Evolutionary conservation across 306 rosid genomes (phyloP).

Genomic region (Luffa acutangula): DNA sequence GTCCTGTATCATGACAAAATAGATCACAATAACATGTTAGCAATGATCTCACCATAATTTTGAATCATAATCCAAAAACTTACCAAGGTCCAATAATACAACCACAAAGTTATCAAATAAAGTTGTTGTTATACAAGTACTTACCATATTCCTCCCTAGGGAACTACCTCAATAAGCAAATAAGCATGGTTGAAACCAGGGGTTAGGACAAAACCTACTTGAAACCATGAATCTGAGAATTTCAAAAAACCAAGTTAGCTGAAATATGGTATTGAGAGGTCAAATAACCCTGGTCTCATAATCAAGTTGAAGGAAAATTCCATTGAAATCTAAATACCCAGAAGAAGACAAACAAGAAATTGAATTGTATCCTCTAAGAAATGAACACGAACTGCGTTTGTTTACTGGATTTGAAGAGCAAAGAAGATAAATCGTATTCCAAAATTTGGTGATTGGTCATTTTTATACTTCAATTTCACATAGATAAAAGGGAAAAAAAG

Average conservation of each 20-base stretch:
- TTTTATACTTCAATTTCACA: background rate
- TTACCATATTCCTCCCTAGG: too few relatives aligned
- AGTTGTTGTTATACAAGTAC: too few relatives aligned
- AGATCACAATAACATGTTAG: too few relatives aligned
- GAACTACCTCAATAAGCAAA: conserved; percentile 22
- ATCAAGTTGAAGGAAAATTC: background rate
- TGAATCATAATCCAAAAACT: too few relatives aligned
- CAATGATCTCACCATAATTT: too few relatives aligned
- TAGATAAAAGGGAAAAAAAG: background rate
- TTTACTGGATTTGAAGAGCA: background rate
- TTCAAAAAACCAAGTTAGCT: background rate
- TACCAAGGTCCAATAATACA: too few relatives aligned
- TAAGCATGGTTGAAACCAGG: conserved; percentile 87
- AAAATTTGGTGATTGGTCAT: background rate
- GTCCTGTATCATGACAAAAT: too few relatives aligned
- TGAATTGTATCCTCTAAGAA: background rate
- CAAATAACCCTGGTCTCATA: background rate
- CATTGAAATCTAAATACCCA: background rate
- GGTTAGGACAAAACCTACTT: conserved; percentile 75
- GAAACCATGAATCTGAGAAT: conserved; percentile 76
- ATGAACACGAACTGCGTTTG: background rate
- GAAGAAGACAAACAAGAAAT: background rate
- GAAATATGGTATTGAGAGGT: background rate
- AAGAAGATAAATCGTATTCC: background rate
- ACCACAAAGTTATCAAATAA: too few relatives aligned